Evolutionary conservation across 495 filamentous ascomycete genomes (phyloP).

Genomic region (Neurospora sublineolata): DNA sequence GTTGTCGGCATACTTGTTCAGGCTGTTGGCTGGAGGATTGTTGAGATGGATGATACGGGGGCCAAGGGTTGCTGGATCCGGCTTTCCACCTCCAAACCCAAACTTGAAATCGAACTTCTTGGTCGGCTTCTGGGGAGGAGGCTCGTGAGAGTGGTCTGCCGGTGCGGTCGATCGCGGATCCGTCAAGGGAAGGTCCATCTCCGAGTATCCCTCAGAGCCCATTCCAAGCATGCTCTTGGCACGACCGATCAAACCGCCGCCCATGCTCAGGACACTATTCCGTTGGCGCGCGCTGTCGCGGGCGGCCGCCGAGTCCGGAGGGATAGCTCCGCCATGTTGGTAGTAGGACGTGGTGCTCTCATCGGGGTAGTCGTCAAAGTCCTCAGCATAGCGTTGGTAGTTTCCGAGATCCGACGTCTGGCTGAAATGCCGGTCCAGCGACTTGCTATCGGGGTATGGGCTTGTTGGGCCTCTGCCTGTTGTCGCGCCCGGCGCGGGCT

Average conservation of each 20-base stretch:
- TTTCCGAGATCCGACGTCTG: slow-evolving; percentile 76
- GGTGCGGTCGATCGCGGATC: slow-evolving; percentile 44
- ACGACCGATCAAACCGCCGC: slow-evolving; percentile 73
- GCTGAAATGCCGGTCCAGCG: slow-evolving; percentile 51
- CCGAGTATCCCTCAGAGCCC: slow-evolving; percentile 73
- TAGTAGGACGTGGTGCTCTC: slow-evolving; percentile 57
- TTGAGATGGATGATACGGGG: slow-evolving; percentile 93
- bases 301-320: slow-evolving; percentile 30
- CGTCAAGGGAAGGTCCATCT: slow-evolving; percentile 95
- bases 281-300: slow-evolving; percentile 54
- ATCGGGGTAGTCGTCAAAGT: slow-evolving; percentile 63
- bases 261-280: slow-evolving; percentile 77
- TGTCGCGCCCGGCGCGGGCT: slow-evolving; percentile 25
- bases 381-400: slow-evolving; percentile 82
- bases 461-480: slow-evolving; percentile 24
- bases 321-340: slow-evolving; percentile 47
- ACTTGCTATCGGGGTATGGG: slow-evolving; percentile 38
- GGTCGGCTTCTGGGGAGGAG: slow-evolving; percentile 26
- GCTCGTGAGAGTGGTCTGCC: slow-evolving; percentile 19
- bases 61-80: slow-evolving; percentile 80
- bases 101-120: slow-evolving; percentile 79
- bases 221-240: slow-evolving; percentile 88
- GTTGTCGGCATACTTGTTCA: slow-evolving; percentile 86
- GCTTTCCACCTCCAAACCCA: slow-evolving; percentile 76
- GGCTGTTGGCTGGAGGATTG: slow-evolving; percentile 85